Evolutionary conservation across 768 basidiomycete genomes (phyloP), one percentile per base, ranked within the genome.

Genomic region (Fistulinella prunicolor): DNA sequence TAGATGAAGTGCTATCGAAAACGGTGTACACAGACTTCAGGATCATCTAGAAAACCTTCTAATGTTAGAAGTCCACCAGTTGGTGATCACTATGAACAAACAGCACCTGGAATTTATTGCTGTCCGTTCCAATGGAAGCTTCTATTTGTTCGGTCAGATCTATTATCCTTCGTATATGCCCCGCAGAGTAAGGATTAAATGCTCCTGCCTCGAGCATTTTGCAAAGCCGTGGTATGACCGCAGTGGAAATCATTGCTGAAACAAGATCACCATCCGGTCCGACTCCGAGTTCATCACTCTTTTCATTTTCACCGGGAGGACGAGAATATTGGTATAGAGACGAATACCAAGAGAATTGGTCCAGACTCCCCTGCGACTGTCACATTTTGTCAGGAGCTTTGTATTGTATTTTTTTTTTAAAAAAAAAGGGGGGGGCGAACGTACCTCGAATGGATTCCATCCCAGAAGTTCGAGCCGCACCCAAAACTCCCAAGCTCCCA

Each of bases 401-500:
- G 32, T 26, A n/a, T n/a, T n/a, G n/a, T n/a, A n/a, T n/a, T n/a
- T n/a, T n/a, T n/a, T n/a, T n/a, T n/a, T n/a, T n/a, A n/a, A n/a
- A n/a, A n/a, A 30, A 28, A 26, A 46, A 30, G 28, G 21, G 17
- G 38, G 32, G 21, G 42, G 30, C 1, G 16, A 32, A 70, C 76
- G 53, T 59, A 88, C 92, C 70, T 87, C 79, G 20, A 94, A 73
- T 38, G 88, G 90, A 63, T 93, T 82, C 94, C 94, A 96, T 4
- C 85, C 88, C 10, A 91, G 69, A 53, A 85, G 76, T 69, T 97
- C 94, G 48, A 92, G 70, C 46, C 92, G 74, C n/a, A 82, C 82
- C 90, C 91, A 94, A 64, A 94, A 95, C 66, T 94, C 93, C 92
- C 93, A 95, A 40, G 89, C 89, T 42, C 84, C 84, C 1, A 94